Percentiles rank a stretch among this genome's conserved stretches.
phyloP scores from a whole-genome alignment of 352 stramenopile species.

The Phytophthora podocarpi region DNA sequence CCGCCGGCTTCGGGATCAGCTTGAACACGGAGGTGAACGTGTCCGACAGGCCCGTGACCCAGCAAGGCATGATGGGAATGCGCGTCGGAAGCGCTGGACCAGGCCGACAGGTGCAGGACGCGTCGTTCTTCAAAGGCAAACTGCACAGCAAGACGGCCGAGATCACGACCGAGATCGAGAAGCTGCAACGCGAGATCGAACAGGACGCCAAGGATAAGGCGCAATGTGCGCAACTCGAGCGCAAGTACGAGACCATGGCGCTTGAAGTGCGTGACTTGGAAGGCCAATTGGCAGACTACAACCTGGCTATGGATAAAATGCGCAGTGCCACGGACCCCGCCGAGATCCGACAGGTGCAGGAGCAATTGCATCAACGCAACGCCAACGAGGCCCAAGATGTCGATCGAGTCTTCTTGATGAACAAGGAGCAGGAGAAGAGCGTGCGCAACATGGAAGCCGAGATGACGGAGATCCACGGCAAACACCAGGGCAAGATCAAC shows the following conservation, averaged over 20 bases:
- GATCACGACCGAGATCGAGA: slow-evolving; percentile 82
- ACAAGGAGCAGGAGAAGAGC: slow-evolving; percentile 81
- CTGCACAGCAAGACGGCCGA: slow-evolving; percentile 92
- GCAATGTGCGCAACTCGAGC: slow-evolving; percentile 88
- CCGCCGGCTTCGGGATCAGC: slow-evolving; percentile 72
- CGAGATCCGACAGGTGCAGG: slow-evolving; percentile 73
- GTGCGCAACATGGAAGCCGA: slow-evolving; percentile 75
- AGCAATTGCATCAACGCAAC: slow-evolving; percentile 75
- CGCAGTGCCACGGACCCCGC: slow-evolving; percentile 66
- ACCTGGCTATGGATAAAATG: slow-evolving; percentile 93
- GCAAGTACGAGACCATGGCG: slow-evolving; percentile 76
- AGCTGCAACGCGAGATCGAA: slow-evolving; percentile 83
- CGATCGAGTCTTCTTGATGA: slow-evolving; percentile 88
- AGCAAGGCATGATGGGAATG: slow-evolving; percentile 94
- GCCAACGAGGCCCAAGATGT: slow-evolving; percentile 88
- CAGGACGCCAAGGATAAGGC: slow-evolving; percentile 88
- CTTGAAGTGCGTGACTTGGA: slow-evolving; percentile 85
- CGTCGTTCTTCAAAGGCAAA: slow-evolving; percentile 90
- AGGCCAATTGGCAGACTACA: slow-evolving; percentile 93
- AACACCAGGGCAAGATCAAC: slow-evolving; percentile 90
- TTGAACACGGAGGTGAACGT: slow-evolving; percentile 93
- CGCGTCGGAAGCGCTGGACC: slow-evolving; percentile 69
- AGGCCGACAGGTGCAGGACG: slow-evolving; percentile 86
- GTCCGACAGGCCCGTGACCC: slow-evolving; percentile 90
- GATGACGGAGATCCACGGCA: slow-evolving; percentile 78